Base-by-base conservation (phyloP, 78 protist species). In the Dictyostelium brefeldianum region DNA sequence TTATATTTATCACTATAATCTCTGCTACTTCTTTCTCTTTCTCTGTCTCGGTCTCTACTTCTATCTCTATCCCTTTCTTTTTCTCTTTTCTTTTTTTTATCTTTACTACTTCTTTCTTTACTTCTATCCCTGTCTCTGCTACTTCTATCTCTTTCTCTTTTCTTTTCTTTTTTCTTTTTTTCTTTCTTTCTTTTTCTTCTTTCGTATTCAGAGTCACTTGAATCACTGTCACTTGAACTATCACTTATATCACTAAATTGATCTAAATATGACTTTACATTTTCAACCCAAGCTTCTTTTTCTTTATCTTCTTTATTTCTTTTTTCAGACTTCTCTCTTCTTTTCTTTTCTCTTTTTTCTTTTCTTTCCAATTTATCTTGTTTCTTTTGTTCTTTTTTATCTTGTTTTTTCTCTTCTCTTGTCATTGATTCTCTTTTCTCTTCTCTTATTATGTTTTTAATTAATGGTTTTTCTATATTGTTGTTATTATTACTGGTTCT, bases 241-340 rank as follows among this genome's bases (percentile, higher is more conserved):
- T 29, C 59, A 29, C 31, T 20, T 25, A 78, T 53, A 20, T 85
- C 92, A 41, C 85, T 77, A 36, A 78, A 87, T 48, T 87, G 83
- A 36, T 83, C 57, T n/a, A 87, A 31, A 87, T 77, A 87, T 27
- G 85, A 77, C 51, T 87, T 87, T 36, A 87, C 73, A 65, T 59
- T 77, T 64, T 87, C 93, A 12, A 87, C 93, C 93, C 83, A 77
- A 17, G 25, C 27, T 22, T 87, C 79, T 27, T 77, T 87, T 53
- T 87, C 92, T 22, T 64, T 47, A 31, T 27, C 15, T n/a, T 87
- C 18, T 77, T 78, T 59, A 0, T 48, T 64, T 65, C 43, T 80
- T 15, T 51, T 81, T 41, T 64, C 80, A 46, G 36, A 77, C 48
- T 71, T 36, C 20, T 41, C 67, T 75, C 12, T 59, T 18, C 43